Evolutionary conservation across 192 early-diverging fungal genomes (phyloP), one percentile per base, ranked within the genome.

Genomic region (Allomyces javanicus): DNA sequence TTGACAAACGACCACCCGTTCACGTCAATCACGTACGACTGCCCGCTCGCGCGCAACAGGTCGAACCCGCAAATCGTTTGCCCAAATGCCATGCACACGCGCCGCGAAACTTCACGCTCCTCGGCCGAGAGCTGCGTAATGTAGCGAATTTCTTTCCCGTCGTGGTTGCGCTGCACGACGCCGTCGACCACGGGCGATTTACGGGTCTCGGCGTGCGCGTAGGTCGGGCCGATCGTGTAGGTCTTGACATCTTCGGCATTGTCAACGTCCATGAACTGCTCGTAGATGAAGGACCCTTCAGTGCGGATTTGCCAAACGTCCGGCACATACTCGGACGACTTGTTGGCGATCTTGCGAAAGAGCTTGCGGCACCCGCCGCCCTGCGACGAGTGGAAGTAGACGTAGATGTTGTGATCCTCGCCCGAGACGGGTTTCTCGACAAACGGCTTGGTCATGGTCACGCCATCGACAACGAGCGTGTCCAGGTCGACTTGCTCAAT

Each of bases 1-100:
- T 98, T 98, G 66, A 98, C 95, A 78, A 98, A 98, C 61, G 88
- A 91, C 95, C 95, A 98, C 19, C 95, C 95, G 66, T 98, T 98
- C 67, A 98, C 93, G 73, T 98, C 95, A 71, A 98, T 96, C 4
- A 98, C 92, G 74, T 87, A 88, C 10, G 90, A 91, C 67, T 78
- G 72, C 23, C 90, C 91, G 50, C 77, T 76, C 12, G 87, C 86
- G 9, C 95, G 85, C 68, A 98, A 72, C 24, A 95, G 75, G 74
- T 98, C 95, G 72, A 96, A 92, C 0, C 95, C 95, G 74, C 95
- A 98, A 1, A 98, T 87, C 25, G 85, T 87, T 72, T 98, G 95
- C 14, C 89, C 90, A 76, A 98, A 98, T 17, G 89, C 86, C 14
- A 74, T 67, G 50, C 80, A 85, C 33, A 98, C 85, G 40, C 75